Base-by-base conservation (phyloP, 2,329 filamentous ascomycete genomes). In the Blastomyces silverae region DNA sequence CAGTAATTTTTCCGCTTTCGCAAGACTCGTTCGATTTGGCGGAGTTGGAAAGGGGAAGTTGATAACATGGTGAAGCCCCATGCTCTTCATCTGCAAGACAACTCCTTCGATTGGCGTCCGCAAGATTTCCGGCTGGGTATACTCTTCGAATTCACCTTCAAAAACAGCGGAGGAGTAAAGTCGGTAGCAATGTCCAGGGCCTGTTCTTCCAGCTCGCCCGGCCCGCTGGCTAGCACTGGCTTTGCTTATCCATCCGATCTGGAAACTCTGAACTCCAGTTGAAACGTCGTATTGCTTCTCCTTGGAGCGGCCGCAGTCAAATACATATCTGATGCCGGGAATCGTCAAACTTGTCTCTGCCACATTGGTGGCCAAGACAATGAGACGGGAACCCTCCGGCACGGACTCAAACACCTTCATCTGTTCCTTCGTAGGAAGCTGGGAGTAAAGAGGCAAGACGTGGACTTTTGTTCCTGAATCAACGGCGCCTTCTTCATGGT, bases 321-420 rank as follows among this genome's bases (percentile, higher is more conserved):
- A 97, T 10, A 99, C 94, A 73, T 97, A 99, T 66, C 91, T 87
- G 67, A 96, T 92, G 1, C 92, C 92, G 0, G 94, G 93, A 65
- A 99, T 99, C 0, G 94, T 99, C 74, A 99, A 83, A 84, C 90
- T 95, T 0, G 94, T 99, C 77, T 99, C 94, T 0, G 94, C 94
- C 56, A 99, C 91, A 76, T 99, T 99, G 55, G 94, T 99, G 0
- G 94, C 92, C 52, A 99, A 79, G 3, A 99, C 89, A 62, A 99
- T 90, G 31, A 94, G 84, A 10, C 94, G 87, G 10, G 89, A 89
- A 20, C 89, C 90, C 64, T 92, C 89, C 0, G 93, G 92, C 0
- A 90, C 85, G 0, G 88, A 83, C 68, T 96, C 89, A 71, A 99
- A 99, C 11, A 99, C 91, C 66, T 87, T 86, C 73, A 97, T 84